Conservation (phyloP, 129 eudicot species). For the Apium graveolens region DNA sequence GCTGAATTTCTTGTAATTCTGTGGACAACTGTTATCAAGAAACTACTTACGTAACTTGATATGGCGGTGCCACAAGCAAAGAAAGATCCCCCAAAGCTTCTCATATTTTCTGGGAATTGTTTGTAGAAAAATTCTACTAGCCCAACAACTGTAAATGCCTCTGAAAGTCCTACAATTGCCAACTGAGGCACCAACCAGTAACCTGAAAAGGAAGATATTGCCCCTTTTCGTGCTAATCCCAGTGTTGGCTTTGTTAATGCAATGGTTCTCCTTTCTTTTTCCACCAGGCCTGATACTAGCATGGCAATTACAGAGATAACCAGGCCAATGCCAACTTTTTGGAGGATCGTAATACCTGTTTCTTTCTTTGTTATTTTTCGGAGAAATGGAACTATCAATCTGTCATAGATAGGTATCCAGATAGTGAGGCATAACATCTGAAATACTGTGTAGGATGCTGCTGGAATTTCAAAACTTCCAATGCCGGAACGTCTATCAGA, state of each 20-base stretch:
- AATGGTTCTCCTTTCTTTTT: background rate
- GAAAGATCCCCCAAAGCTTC: slow-evolving; percentile 13
- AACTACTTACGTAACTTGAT: slow-evolving; percentile 8
- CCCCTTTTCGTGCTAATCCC: background rate
- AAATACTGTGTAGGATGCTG: slow-evolving; percentile 12
- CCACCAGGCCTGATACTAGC: slow-evolving; percentile 5
- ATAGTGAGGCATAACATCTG: slow-evolving; percentile 6
- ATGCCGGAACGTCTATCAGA: background rate
- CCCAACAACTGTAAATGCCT: slow-evolving; percentile 4
- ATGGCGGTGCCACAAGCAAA: background rate
- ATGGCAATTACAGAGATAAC: background rate
- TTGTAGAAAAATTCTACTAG: slow-evolving; percentile 7
- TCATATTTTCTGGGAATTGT: slow-evolving; percentile 13
- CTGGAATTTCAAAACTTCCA: slow-evolving; percentile 10
- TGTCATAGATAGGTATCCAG: slow-evolving; percentile 3
- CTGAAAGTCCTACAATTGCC: background rate
- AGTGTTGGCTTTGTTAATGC: slow-evolving; percentile 2
- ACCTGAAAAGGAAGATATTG: slow-evolving; percentile 4
- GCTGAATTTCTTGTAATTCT: slow-evolving; percentile 1
- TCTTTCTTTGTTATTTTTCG: slow-evolving; percentile 10
- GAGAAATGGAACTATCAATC: slow-evolving; percentile 1
- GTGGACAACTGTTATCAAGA: slow-evolving; percentile 9
- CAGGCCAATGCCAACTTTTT: slow-evolving; percentile 4
- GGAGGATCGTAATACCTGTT: slow-evolving; percentile 9
- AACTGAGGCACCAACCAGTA: slow-evolving; percentile 11